These are phyloP conservation scores for Solanum corneliomulleri DNA, from an alignment of 257 asterid genomes.

Conservation along the genomic window DNA sequence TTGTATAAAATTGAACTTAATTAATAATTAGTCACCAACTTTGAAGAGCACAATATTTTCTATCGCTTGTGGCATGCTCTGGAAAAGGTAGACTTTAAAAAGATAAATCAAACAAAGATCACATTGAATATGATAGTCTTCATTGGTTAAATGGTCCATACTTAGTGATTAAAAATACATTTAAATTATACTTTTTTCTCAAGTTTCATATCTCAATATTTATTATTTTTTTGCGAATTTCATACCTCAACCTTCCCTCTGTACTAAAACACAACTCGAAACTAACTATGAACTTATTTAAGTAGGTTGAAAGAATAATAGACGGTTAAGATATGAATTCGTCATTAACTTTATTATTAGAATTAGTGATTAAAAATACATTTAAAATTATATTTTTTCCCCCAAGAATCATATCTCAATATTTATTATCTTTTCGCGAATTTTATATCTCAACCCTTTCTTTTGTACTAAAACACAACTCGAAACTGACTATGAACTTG, in stretches of 20 bases:
- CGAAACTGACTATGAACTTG: too few species aligned
- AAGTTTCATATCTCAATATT: too few species aligned
- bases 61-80: background rate
- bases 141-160: background rate
- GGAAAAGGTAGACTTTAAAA: background rate
- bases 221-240: background rate
- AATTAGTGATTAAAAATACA: background rate
- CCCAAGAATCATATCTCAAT: too few species aligned
- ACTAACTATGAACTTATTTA: too few species aligned
- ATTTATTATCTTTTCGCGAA: background rate
- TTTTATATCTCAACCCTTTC: background rate
- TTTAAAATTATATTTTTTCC: too few species aligned
- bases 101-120: background rate
- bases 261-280: background rate
- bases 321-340: background rate
- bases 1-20: background rate
- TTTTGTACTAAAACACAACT: background rate
- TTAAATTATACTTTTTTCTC: too few species aligned
- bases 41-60: background rate
- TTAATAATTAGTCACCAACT: background rate
- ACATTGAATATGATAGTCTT: background rate
- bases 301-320: background rate
- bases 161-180: background rate
- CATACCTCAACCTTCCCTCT: background rate
- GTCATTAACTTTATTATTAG: too few species aligned